Conservation (phyloP, 257 asterid genomes). For the Petrea volubilis region DNA sequence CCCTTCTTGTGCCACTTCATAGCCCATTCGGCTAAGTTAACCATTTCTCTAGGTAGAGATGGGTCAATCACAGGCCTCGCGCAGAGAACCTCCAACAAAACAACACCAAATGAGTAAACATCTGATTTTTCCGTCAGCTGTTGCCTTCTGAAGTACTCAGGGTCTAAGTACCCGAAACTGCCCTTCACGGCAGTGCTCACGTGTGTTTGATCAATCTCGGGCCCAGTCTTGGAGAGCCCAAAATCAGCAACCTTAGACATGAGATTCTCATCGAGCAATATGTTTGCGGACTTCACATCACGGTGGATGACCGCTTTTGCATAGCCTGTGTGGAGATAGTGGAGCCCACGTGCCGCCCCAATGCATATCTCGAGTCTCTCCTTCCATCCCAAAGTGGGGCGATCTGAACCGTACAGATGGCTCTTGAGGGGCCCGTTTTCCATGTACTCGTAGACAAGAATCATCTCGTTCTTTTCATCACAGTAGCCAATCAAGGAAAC, state of each 20-base stretch:
- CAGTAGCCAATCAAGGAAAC: conserved; percentile 84
- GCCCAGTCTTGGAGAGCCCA: conserved; percentile 82
- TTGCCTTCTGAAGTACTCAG: no score
- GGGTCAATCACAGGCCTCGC: conserved; percentile 89
- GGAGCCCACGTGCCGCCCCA: conserved; percentile 78
- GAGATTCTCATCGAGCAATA: conserved; percentile 75
- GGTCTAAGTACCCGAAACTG: no score
- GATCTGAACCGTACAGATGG: conserved; percentile 62
- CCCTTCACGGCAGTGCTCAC: conserved; percentile 94
- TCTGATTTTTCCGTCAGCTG: no score
- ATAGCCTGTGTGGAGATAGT: conserved; percentile 82
- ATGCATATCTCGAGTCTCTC: conserved; percentile 84
- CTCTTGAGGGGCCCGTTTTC: conserved; percentile 80
- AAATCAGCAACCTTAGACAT: conserved; percentile 87
- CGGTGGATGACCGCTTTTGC: conserved; percentile 77
- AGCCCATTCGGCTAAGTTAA: conserved; percentile 86
- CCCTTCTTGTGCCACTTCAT: conserved; percentile 79
- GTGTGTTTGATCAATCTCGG: conserved; percentile 84
- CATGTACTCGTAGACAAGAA: conserved; percentile 76
- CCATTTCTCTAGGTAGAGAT: conserved; percentile 79
- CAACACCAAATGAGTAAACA: conserved; percentile 80
- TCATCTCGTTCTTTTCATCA: conserved; percentile 81
- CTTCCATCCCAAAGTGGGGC: conserved; percentile 69
- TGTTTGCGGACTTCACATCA: conserved; percentile 85
- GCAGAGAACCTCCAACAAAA: conserved; percentile 68